Conservation (phyloP, 106 monocot species). For the Dioscorea alata region DNA sequence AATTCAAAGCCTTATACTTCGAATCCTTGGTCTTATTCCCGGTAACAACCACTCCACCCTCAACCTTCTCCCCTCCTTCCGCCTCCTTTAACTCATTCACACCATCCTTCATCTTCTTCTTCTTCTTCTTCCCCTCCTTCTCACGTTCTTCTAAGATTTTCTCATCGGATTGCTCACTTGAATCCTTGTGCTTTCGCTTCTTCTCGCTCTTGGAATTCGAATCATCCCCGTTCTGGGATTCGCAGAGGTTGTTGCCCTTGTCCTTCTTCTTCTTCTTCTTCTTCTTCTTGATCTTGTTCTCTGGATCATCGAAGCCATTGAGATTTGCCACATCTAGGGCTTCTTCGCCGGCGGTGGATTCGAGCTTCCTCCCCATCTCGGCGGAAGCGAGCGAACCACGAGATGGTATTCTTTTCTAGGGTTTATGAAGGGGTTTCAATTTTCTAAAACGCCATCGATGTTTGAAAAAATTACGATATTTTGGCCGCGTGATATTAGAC, state of each 20-base stretch:
- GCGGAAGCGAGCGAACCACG: slow-evolving; percentile 3
- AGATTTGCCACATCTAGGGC: slow-evolving; percentile 8
- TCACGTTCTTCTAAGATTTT: neutral
- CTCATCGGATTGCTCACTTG: neutral
- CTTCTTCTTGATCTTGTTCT: slow-evolving; percentile 15
- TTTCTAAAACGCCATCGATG: neutral
- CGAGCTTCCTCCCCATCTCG: slow-evolving; percentile 35
- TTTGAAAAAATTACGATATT: neutral
- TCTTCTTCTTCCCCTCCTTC: slow-evolving; percentile 1
- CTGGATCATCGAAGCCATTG: neutral
- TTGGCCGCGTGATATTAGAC: neutral
- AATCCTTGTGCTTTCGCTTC: slow-evolving; percentile 5
- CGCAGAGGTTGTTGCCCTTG: neutral
- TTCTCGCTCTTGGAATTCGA: neutral
- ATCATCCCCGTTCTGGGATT: neutral
- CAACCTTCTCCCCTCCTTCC: slow-evolving; percentile 2
- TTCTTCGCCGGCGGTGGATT: slow-evolving; percentile 9
- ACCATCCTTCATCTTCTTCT: slow-evolving; percentile 3
- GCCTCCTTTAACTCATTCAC: slow-evolving; percentile 7
- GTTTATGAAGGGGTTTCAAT: neutral
- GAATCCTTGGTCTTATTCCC: slow-evolving; percentile 45
- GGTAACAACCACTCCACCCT: slow-evolving; percentile 35
- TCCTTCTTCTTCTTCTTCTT: slow-evolving; percentile 24
- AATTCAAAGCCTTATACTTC: slow-evolving; percentile 60
- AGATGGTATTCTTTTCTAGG: neutral